Conservation (phyloP, 1,284 basidiomycete species). For the Malassezia arunalokei region DNA sequence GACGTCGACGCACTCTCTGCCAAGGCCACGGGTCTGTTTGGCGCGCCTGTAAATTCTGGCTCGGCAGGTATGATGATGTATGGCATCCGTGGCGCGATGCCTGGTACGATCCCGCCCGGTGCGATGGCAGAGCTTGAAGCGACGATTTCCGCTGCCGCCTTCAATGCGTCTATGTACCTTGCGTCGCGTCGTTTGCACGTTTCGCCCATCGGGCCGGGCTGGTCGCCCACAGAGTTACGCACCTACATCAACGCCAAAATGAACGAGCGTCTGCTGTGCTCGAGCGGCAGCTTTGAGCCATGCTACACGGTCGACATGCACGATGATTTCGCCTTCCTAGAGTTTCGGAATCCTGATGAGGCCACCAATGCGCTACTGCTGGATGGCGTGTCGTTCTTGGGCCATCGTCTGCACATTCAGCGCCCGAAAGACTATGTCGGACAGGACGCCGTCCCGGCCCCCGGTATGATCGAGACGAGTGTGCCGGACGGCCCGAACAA, state of each 20-base stretch:
- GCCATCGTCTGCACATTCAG: slow-evolving; percentile 80
- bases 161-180: slow-evolving; percentile 47
- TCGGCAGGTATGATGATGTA: slow-evolving; percentile 2
- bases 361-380: slow-evolving; percentile 92
- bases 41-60: slow-evolving; percentile 42
- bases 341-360: slow-evolving; percentile 95
- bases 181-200: slow-evolving; percentile 91
- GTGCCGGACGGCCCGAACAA: slow-evolving; percentile 96
- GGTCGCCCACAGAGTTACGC: slow-evolving; percentile 75
- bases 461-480: slow-evolving; percentile 67
- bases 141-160: slow-evolving; percentile 3
- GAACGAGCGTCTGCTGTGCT: slow-evolving; percentile 60
- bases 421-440: slow-evolving; percentile 85
- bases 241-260: slow-evolving; percentile 93
- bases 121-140: slow-evolving; percentile 1
- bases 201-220: slow-evolving; percentile 80
- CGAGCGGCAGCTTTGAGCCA: slow-evolving; percentile 54
- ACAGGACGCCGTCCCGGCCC: slow-evolving; percentile 63
- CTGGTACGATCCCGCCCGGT: neutral
- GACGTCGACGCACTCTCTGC: slow-evolving; percentile 87
- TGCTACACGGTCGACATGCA: slow-evolving; percentile 87
- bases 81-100: slow-evolving; percentile 3
- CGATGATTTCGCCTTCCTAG: slow-evolving; percentile 79
- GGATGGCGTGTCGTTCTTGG: slow-evolving; percentile 88
- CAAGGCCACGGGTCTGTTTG: slow-evolving; percentile 92